Base-by-base conservation (phyloP, 1,284 basidiomycete species). In the Xanthoconium separans region DNA sequence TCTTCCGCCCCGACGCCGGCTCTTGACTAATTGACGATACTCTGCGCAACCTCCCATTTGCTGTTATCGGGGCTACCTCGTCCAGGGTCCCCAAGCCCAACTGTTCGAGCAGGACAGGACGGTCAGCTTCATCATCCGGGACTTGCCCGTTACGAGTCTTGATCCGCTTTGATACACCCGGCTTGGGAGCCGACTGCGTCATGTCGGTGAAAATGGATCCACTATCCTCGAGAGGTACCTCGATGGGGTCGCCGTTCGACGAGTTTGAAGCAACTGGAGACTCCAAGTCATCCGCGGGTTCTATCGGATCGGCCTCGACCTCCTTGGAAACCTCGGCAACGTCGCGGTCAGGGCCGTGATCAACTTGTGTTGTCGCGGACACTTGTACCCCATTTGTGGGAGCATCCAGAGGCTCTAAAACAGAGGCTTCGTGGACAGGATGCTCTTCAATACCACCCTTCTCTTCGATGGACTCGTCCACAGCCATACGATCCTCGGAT, bases 131-230 rank as follows among this genome's bases (percentile, higher is more conserved):
- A 34, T 55, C 47, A 16, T 51, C 51, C 11, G 58, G 59, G 22
- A 68, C 56, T 42, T 61, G 62, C 3, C 74, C 76, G 30, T 66
- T 50, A 15, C 74, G 66, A 41, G 70, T 65, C 64, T 71, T 75
- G 66, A 77, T 73, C 50, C 70, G 70, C 50, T 66, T 68, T 20
- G 65, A 58, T 10, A 70, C 62, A 13, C 72, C 65, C 7, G 66
- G 61, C 13, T 65, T 65, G 33, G 69, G 63, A 1, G 59, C 60
- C 8, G 60, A 64, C 12, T 58, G 59, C 39, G 51, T 41, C 9
- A 27, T n/a, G 4, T 39, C 30, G 18, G 47, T 7, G 47, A 48
- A 45, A 22, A 47, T 33, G 24, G 50, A 24, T 3, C 36, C 50
- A 29, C 40, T 20, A 13, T 34, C 58, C 42, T 68, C 55, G 13